A percentile compares a stretch with the other conserved stretches of the same genome.
These are phyloP conservation scores for Taiozyma sp. DNA, from an alignment of 1,139 yeast genomes.

Conservation along the genomic window DNA sequence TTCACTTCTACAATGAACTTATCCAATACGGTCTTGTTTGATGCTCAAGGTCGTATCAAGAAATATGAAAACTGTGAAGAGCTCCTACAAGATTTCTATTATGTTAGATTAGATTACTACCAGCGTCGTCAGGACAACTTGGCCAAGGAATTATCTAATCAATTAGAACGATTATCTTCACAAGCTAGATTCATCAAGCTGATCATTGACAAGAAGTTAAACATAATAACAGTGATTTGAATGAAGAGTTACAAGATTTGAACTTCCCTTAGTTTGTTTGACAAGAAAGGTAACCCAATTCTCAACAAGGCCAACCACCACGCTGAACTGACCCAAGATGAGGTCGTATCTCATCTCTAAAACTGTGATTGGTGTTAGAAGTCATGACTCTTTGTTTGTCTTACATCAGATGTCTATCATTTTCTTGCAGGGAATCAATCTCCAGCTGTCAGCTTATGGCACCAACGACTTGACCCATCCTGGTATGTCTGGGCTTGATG, in stretches of 20 bases:
- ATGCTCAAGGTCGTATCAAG: slow-evolving; percentile 84
- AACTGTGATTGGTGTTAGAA: no score
- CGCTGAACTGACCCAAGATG: slow-evolving; percentile 31
- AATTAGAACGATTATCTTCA: slow-evolving; percentile 65
- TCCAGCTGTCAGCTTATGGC: no score
- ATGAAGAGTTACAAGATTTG: slow-evolving; percentile 54
- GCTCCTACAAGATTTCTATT: slow-evolving; percentile 79
- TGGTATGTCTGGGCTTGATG: no score
- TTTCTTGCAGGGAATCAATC: no score
- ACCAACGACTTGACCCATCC: no score
- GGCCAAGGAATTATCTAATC: slow-evolving; percentile 66
- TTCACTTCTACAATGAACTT: slow-evolving; percentile 63
- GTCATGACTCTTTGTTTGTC: no score
- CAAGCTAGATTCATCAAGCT: slow-evolving; percentile 91
- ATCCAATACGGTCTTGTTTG: slow-evolving; percentile 94
- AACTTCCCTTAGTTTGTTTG: slow-evolving; percentile 79
- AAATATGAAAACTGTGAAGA: slow-evolving; percentile 74
- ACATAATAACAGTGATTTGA: slow-evolving; percentile 66
- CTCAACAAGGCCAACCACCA: slow-evolving; percentile 31
- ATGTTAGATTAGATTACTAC: slow-evolving; percentile 81
- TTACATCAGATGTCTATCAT: no score
- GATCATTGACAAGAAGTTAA: slow-evolving; percentile 72
- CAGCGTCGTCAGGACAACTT: slow-evolving; percentile 85
- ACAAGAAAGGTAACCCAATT: slow-evolving; percentile 59
- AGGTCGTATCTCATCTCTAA: slow-evolving; percentile 16